phyloP scores from a whole-genome alignment of 2,329 filamentous ascomycete species.

The Apiospora phragmitis region DNA sequence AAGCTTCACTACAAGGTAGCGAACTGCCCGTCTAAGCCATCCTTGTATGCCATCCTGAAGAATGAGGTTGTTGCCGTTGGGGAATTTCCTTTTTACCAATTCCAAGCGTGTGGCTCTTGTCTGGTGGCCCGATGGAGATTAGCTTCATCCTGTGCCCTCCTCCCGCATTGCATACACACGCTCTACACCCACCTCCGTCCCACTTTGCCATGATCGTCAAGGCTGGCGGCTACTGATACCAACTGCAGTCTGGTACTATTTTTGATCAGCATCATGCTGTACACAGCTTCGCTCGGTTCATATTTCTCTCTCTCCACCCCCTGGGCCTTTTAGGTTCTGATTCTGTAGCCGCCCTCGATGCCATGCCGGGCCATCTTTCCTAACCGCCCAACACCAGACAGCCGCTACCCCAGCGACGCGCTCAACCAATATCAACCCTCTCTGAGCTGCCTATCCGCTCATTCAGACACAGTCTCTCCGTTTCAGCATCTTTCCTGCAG shows the following conservation, averaged over 20 bases:
- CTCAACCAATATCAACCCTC: slow-evolving; percentile 53
- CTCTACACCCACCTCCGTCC: neutral
- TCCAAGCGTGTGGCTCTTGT: neutral
- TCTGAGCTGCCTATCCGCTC: slow-evolving; percentile 38
- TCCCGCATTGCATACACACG: neutral
- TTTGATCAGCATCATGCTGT: slow-evolving; percentile 23
- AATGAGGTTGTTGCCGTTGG: neutral
- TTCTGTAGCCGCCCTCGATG: slow-evolving; percentile 33
- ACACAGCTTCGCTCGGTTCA: neutral
- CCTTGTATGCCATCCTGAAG: neutral
- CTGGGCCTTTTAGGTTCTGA: slow-evolving; percentile 10
- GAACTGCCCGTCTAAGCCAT: neutral
- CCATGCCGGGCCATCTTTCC: slow-evolving; percentile 28
- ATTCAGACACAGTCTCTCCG: slow-evolving; percentile 51
- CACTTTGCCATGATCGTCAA: slow-evolving; percentile 12
- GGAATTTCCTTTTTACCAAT: neutral
- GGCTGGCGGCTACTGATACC: slow-evolving; percentile 38
- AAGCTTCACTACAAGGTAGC: neutral
- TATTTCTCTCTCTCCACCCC: slow-evolving; percentile 17
- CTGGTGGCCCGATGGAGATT: neutral
- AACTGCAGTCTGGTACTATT: slow-evolving; percentile 27
- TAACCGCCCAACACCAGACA: slow-evolving; percentile 51
- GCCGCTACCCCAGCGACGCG: slow-evolving; percentile 42
- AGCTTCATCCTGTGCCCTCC: neutral
- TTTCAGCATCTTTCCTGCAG: slow-evolving; percentile 49